phyloP scores from a whole-genome alignment of 495 filamentous ascomycete species.

The Cercophora newfieldiana region DNA sequence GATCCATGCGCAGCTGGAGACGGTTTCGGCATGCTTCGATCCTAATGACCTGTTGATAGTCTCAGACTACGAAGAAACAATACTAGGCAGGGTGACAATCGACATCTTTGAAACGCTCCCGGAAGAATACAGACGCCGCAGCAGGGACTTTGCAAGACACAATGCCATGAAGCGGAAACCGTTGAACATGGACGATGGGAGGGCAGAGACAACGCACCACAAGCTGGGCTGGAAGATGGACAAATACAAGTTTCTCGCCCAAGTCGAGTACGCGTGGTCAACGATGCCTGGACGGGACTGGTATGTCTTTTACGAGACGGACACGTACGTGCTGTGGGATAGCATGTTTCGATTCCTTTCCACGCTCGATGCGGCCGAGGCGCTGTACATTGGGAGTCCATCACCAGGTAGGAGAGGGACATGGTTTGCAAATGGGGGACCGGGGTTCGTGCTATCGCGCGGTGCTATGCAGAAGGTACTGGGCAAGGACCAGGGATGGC shows the following conservation, averaged over 20 bases:
- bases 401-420: conserved; percentile 38
- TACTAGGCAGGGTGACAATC: conserved; percentile 25
- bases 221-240: conserved; percentile 57
- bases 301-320: conserved; percentile 70
- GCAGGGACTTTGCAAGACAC: conserved; percentile 20
- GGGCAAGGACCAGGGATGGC: conserved; percentile 29
- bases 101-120: conserved; percentile 41
- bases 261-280: conserved; percentile 57
- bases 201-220: conserved; percentile 16
- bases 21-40: conserved; percentile 26
- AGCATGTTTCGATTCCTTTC: conserved; percentile 59
- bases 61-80: conserved; percentile 38
- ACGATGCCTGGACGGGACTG: conserved; percentile 55
- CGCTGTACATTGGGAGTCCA: conserved; percentile 57
- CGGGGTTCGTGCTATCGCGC: conserved; percentile 53
- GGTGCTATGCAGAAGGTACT: conserved; percentile 46
- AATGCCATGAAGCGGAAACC: background rate
- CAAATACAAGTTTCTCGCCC: conserved; percentile 71
- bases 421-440: conserved; percentile 56
- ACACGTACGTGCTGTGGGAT: conserved; percentile 64
- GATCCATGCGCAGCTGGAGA: conserved; percentile 23
- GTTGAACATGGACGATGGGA: conserved; percentile 1
- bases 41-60: conserved; percentile 44
- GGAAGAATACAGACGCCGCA: background rate
- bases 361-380: conserved; percentile 47